phyloP scores from a whole-genome alignment of 495 filamentous ascomycete genomes.

The Talaromyces borbonicus region DNA sequence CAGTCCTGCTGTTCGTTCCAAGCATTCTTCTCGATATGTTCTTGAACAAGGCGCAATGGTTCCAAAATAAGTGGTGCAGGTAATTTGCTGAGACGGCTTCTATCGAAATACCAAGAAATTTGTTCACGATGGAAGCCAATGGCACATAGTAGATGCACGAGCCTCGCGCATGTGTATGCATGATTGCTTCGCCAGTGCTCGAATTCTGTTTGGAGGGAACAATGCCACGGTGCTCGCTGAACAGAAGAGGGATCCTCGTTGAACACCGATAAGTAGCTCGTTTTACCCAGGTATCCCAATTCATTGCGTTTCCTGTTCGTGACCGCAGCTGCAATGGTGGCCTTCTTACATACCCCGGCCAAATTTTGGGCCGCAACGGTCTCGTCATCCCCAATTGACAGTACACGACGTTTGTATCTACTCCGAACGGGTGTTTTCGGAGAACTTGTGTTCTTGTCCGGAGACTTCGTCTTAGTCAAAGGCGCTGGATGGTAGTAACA shows the following conservation, averaged over 20 bases:
- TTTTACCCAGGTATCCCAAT: conserved; percentile 5
- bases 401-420: neutral
- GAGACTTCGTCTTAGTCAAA: conserved; percentile 11
- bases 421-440: neutral
- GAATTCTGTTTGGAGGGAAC: conserved; percentile 3
- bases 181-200: conserved; percentile 8
- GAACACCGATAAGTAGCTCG: conserved; percentile 13
- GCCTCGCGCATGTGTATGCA: conserved; percentile 9
- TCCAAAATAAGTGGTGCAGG: conserved; percentile 8
- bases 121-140: conserved; percentile 7
- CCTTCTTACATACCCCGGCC: neutral
- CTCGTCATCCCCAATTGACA: neutral
- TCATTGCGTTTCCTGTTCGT: neutral
- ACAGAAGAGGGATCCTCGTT: neutral
- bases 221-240: neutral
- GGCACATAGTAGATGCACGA: conserved; percentile 16
- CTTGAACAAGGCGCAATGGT: conserved; percentile 2
- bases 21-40: conserved; percentile 3
- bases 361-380: neutral
- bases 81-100: conserved; percentile 7
- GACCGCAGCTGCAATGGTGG: no score
- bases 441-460: neutral
- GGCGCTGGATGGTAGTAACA: conserved; percentile 21
- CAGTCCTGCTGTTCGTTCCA: neutral
- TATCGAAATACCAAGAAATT: conserved; percentile 7